Base-by-base conservation (phyloP, 331 rosid genomes). In the Phaseolus coccineus region DNA sequence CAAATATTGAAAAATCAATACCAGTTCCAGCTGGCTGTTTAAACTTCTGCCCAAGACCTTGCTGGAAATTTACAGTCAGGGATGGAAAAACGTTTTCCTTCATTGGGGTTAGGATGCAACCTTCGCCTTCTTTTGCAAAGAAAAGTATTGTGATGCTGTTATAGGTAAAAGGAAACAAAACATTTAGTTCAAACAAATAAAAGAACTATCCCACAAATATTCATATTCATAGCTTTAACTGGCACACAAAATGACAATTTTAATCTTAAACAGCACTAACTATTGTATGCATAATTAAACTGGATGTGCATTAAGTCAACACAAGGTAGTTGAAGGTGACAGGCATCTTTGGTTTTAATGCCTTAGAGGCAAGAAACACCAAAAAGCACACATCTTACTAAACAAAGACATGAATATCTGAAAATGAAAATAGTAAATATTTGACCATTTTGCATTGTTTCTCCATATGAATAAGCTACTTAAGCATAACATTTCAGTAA, bases 11-110 rank as follows among this genome's bases (percentile, higher is more conserved):
- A 78, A 91, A 86, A 37, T 87, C 85, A n/a, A 96, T 90, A 59
- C 98, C 98, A 24, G 97, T 85, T 80, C 97, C 97, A 16, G 85
- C 56, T 22, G 93, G 86, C 75, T 93, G 99, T 55, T 85, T 88
- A 91, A 91, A 96, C 90, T 87, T 90, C 91, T 96, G 99, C 78
- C 97, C 98, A 19, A 96, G 88, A 69, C 98, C 98, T 83, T 90
- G 91, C 79, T 87, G 84, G 81, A 96, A 96, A 80, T 86, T 85
- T 69, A 93, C 85, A 0, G 89, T 89, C 59, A 96, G 81, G 14
- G 97, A 93, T 78, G 90, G 71, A 76, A 90, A 84, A 82, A 76
- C 66, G 81, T 81, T 61, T 83, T 84, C 95, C 85, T 90, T 93
- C 56, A 3, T 86, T 1, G 98, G 85, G n/a, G 87, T 85, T 78